Base-by-base conservation (phyloP, 2,329 filamentous ascomycete species). In the Calonectria hawksworthii region DNA sequence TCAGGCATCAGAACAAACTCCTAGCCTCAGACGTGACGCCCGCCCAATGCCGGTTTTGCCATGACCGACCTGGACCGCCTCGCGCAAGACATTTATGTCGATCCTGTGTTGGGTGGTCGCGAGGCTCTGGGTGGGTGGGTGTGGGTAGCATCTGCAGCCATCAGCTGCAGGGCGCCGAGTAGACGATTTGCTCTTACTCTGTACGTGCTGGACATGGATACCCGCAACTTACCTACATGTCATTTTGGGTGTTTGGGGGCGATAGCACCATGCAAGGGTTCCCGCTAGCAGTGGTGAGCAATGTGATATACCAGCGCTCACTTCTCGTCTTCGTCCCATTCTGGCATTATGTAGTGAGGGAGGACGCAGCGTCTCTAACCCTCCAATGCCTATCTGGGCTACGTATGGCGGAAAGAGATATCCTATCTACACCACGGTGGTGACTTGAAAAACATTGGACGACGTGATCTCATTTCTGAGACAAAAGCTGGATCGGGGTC, bases 151-250 rank as follows among this genome's bases (percentile, higher is more conserved):
- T 59, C 36, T 65, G 50, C 67, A 50, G 41, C 26, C 32, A 36
- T 61, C 66, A 52, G 67, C 67, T 74, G 67, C 72, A 70, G 59
- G 56, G 59, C 65, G 36, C 32, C 32, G 50, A 47, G 56, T 51
- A 59, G 41, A 56, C 56, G 47, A 61, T 54, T 30, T 47, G 65
- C 36, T 50, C 34, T 26, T 21, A 30, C 38, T 41, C 41, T 52
- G 36, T 38, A 16, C 9, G 52, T n/a, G 34, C 61, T 34, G 41
- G 44, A 34, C 61, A 50, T 23, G 59, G 36, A 52, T 38, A 71
- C 59, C 26, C 21, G n/a, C 26, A 71, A 18, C 47, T 30, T 63
- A 47, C 61, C 34, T 44, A 64, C 28, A 63, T 21, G 14, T 47
- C n/a, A n/a, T 47, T 47, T 23, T 5, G 32, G 54, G 32, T 6